These are phyloP conservation scores for Xylariaceae sp. DNA, from an alignment of 2,329 filamentous ascomycete species.

Conservation along the genomic window DNA sequence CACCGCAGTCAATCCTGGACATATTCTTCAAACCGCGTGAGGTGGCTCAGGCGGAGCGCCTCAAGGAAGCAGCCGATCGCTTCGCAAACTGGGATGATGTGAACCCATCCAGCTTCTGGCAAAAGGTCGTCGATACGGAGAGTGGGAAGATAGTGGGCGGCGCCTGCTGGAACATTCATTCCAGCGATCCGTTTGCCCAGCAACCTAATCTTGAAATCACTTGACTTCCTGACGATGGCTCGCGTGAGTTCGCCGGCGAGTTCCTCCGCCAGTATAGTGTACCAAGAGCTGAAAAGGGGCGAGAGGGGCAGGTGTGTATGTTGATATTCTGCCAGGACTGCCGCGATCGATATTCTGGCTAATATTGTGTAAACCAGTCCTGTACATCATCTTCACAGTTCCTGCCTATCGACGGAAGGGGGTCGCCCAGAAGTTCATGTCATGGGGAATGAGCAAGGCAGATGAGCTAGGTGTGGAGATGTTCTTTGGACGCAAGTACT, in stretches of 20 bases:
- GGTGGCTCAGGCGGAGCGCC: constrained; percentile 19
- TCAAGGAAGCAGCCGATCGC: constrained; percentile 15
- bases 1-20: constrained; percentile 24
- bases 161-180: constrained; percentile 18
- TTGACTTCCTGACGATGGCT: constrained; percentile 30
- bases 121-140: constrained; percentile 8
- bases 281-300: constrained; percentile 15
- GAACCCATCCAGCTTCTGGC: constrained; percentile 6
- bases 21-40: constrained; percentile 17
- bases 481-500: constrained; percentile 22
- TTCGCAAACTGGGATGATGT: neutral
- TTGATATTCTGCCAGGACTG: neutral
- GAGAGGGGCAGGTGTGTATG: constrained; percentile 22
- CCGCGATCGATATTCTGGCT: no score
- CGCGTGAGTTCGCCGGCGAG: constrained; percentile 20
- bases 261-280: constrained; percentile 3
- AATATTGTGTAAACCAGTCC: no score
- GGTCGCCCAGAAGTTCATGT: constrained; percentile 21
- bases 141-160: constrained; percentile 5
- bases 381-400: constrained; percentile 24
- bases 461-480: constrained; percentile 20
- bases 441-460: constrained; percentile 23
- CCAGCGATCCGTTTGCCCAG: constrained; percentile 26
- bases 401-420: constrained; percentile 20
- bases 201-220: constrained; percentile 16